Evolutionary conservation across 2,329 filamentous ascomycete genomes (phyloP).

Genomic region (Aspergillus fumigatiaffinis): DNA sequence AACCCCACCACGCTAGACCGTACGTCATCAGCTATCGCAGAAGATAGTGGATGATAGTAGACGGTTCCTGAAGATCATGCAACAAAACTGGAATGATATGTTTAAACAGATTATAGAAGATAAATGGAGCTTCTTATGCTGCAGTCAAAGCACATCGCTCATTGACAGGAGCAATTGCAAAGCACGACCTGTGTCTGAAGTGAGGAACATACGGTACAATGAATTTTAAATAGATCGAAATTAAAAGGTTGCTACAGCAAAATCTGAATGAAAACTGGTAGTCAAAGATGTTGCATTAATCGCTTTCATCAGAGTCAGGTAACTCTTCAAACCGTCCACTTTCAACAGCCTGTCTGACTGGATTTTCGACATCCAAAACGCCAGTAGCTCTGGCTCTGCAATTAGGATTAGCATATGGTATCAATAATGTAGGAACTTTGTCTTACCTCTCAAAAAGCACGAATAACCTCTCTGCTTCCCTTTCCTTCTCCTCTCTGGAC

Average conservation of each 20-base stretch:
- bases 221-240: not conserved
- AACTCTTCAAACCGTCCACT: slow-evolving; percentile 70
- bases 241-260: not conserved
- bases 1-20: slow-evolving; percentile 6
- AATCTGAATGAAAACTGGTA: not conserved
- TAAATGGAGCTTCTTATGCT: not conserved
- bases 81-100: not conserved
- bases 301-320: slow-evolving; percentile 48
- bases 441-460: slow-evolving; percentile 79
- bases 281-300: slow-evolving; percentile 12
- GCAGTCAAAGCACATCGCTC: not conserved
- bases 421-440: not conserved
- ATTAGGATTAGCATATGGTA: slow-evolving; percentile 3
- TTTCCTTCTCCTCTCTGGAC: slow-evolving; percentile 87
- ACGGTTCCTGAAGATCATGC: not conserved
- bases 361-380: slow-evolving; percentile 73
- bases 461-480: slow-evolving; percentile 84
- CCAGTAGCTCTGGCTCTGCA: slow-evolving; percentile 66
- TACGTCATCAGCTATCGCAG: slow-evolving; percentile 14
- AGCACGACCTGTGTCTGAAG: not conserved
- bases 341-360: slow-evolving; percentile 64
- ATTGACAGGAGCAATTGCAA: not conserved
- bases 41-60: not conserved
- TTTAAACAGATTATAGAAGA: not conserved
- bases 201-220: not conserved